These are phyloP conservation scores for Geotrichum phurueaensis DNA, from an alignment of 1,139 yeast genomes.

Conservation along the genomic window DNA sequence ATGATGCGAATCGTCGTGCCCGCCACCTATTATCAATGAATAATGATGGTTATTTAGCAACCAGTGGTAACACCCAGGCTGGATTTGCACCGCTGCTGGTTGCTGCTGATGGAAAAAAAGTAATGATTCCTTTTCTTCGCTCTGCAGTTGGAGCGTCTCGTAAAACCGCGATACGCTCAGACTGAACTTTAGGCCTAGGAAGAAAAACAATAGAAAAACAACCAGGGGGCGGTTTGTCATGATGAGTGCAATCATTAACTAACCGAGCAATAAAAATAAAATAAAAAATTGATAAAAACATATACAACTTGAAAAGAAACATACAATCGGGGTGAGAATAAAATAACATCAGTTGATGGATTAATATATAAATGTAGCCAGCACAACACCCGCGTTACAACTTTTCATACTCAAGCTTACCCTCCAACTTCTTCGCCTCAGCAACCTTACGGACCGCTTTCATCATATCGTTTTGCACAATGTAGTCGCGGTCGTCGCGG, in stretches of 20 bases:
- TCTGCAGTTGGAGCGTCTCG: neutral
- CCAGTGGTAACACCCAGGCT: neutral
- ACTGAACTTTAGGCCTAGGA: neutral
- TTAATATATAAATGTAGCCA: neutral
- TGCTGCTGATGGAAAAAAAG: neutral
- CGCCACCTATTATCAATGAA: neutral
- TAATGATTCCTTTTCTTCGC: neutral
- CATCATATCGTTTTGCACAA: conserved; percentile 88
- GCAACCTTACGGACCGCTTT: conserved; percentile 97
- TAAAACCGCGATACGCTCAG: neutral
- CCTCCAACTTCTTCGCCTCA: conserved; percentile 95
- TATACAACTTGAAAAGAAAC: neutral
- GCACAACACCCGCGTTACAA: conserved; percentile 38
- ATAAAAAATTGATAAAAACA: neutral
- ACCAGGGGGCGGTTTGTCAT: neutral
- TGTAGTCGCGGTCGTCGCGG: conserved; percentile 93
- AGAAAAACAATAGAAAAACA: neutral
- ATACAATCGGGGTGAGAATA: neutral
- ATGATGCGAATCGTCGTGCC: neutral
- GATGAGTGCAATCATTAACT: neutral
- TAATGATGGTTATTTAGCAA: neutral
- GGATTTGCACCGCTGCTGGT: neutral
- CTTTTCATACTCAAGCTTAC: conserved; percentile 90
- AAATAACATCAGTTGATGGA: neutral
- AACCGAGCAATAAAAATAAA: neutral